Conservation (phyloP, 2,329 filamentous ascomycete genomes). For the Pseudophaeomoniella oleicola region DNA sequence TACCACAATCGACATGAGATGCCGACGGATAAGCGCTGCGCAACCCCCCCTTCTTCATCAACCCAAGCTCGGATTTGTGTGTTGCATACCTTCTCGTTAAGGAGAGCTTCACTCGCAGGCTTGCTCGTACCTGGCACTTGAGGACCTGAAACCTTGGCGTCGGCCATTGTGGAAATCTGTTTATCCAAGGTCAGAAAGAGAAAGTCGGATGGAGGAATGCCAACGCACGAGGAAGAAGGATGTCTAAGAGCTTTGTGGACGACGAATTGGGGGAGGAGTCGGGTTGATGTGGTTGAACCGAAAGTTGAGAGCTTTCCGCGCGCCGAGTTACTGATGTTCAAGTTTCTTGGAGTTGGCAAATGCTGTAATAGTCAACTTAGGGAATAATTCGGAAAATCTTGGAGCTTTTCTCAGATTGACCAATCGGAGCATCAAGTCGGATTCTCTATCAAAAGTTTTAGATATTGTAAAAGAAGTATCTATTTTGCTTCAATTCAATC, state of each 20-base stretch:
- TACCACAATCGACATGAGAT: too few species aligned
- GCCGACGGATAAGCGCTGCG: too few species aligned
- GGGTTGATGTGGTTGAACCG: constrained; percentile 9
- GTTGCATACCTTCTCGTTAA: constrained; percentile 98
- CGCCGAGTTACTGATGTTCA: background rate
- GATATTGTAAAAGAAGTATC: too few species aligned
- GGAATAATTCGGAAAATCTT: constrained; percentile 12
- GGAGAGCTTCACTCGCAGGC: constrained; percentile 90
- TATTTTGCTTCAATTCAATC: background rate
- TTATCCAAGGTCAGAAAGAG: constrained; percentile 7
- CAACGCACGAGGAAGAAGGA: constrained; percentile 4
- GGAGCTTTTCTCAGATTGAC: constrained; percentile 2
- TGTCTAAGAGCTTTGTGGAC: constrained; percentile 4
- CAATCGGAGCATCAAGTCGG: background rate
- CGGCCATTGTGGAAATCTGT: constrained; percentile 37
- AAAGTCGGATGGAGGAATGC: constrained; percentile 3
- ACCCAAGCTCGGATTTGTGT: too few species aligned
- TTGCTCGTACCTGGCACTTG: constrained; percentile 55
- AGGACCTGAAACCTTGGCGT: constrained; percentile 39
- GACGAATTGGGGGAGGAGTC: background rate
- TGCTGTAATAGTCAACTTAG: too few species aligned
- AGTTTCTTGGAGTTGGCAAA: constrained; percentile 1
- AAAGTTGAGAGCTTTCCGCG: too few species aligned
- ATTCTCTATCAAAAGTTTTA: too few species aligned
- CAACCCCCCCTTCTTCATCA: too few species aligned